Conservation (phyloP, 306 rosid genomes). For the Pterocarpus macrocarpus region DNA sequence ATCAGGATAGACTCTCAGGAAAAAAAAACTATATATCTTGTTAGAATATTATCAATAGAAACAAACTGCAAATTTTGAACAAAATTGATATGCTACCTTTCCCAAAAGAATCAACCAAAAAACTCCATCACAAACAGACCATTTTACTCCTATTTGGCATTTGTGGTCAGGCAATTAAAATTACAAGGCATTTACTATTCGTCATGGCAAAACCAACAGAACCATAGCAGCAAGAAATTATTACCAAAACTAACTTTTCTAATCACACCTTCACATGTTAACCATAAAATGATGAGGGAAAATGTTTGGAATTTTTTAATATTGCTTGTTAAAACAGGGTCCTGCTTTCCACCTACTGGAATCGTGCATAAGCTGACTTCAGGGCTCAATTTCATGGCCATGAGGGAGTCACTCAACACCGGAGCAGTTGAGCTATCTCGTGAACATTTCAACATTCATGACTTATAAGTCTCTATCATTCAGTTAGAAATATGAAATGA, state of each 20-base stretch:
- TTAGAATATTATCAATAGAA: background rate
- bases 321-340: constrained; percentile 27
- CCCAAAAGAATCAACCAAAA: background rate
- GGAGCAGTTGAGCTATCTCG: constrained; percentile 19
- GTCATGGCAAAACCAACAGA: background rate
- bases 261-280: constrained; percentile 22
- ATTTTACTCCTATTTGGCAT: background rate
- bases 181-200: constrained; percentile 20
- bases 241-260: constrained; percentile 11
- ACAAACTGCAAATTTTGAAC: background rate
- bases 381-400: constrained; percentile 29
- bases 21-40: background rate
- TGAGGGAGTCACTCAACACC: constrained; percentile 4
- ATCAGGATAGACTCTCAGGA: constrained; percentile 19
- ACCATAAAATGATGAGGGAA: background rate
- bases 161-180: constrained; percentile 25
- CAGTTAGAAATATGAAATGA: constrained; percentile 27
- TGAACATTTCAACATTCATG: constrained; percentile 29
- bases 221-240: background rate
- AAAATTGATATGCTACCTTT: constrained; percentile 19
- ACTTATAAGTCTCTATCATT: constrained; percentile 16
- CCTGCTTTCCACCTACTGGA: constrained; percentile 34
- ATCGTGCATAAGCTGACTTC: constrained; percentile 25
- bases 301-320: constrained; percentile 8
- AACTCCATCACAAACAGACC: constrained; percentile 17